phyloP scores from a whole-genome alignment of 345 rosid genomes.

The Eutrema japonicum region DNA sequence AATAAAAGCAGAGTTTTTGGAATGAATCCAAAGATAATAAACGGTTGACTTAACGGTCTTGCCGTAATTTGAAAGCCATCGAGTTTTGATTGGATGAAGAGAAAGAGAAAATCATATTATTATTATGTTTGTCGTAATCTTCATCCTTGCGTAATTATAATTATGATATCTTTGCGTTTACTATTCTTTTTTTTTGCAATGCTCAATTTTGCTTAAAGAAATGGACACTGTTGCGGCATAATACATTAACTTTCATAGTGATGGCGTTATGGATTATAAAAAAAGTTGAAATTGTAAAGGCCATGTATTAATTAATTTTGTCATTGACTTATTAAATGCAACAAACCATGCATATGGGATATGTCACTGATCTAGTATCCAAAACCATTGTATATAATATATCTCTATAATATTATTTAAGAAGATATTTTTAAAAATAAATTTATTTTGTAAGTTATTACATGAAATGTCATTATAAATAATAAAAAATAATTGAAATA shows the following conservation, averaged over 20 bases:
- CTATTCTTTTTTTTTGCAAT: neutral
- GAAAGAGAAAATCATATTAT: neutral
- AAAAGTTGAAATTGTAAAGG: conserved; percentile 2
- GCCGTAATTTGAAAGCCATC: conserved; percentile 33
- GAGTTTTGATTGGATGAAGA: conserved; percentile 24
- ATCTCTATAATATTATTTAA: too few species aligned
- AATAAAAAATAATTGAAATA: too few species aligned
- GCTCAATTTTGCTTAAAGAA: neutral
- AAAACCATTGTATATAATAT: neutral
- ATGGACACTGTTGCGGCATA: conserved; percentile 6
- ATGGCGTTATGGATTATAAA: neutral
- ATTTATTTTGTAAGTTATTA: too few species aligned
- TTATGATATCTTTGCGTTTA: conserved; percentile 15
- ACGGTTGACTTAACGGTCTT: conserved; percentile 12
- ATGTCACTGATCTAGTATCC: conserved; percentile 6
- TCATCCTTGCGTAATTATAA: conserved; percentile 28
- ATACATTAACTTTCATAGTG: neutral
- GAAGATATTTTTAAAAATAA: too few species aligned
- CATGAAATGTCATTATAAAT: too few species aligned
- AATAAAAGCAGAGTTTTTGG: neutral
- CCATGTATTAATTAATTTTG: conserved; percentile 24
- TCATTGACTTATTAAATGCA: conserved; percentile 15
- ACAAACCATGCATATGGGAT: conserved; percentile 26
- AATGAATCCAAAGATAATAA: neutral
- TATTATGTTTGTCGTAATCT: conserved; percentile 24